These are phyloP conservation scores for Pythium brachiatum DNA, from an alignment of 352 stramenopile genomes.

Conservation along the genomic window DNA sequence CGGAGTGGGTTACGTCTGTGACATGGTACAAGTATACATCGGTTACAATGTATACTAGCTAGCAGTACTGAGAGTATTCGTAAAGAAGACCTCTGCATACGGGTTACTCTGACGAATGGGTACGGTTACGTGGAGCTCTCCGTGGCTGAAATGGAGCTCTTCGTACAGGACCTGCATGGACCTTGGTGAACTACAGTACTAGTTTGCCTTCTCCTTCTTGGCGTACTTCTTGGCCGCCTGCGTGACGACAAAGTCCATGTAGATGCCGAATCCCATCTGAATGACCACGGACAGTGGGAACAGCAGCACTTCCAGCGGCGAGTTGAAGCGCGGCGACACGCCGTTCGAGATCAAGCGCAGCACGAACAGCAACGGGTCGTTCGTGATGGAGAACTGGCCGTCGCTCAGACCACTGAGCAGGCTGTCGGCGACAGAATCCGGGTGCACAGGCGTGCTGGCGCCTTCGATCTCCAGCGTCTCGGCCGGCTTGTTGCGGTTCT, in stretches of 20 bases:
- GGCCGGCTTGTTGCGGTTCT: constrained; percentile 71
- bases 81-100: too few species aligned
- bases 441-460: constrained; percentile 40
- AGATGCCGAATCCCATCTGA: constrained; percentile 70
- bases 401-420: constrained; percentile 63
- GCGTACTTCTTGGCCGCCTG: constrained; percentile 53
- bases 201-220: constrained; percentile 49
- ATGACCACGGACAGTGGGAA: constrained; percentile 62
- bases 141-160: too few species aligned
- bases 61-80: too few species aligned
- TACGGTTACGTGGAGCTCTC: too few species aligned
- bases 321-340: constrained; percentile 69
- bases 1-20: not conserved
- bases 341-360: constrained; percentile 73
- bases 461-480: constrained; percentile 80
- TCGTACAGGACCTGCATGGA: too few species aligned
- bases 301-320: constrained; percentile 63
- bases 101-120: too few species aligned
- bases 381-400: constrained; percentile 79
- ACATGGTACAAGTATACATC: too few species aligned
- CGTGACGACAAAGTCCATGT: constrained; percentile 79
- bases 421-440: constrained; percentile 61
- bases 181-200: too few species aligned
- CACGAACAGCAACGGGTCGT: constrained; percentile 74
- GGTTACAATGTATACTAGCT: too few species aligned